Base-by-base conservation (phyloP, 2,329 filamentous ascomycete species). In the Aspergillus nomiae region DNA sequence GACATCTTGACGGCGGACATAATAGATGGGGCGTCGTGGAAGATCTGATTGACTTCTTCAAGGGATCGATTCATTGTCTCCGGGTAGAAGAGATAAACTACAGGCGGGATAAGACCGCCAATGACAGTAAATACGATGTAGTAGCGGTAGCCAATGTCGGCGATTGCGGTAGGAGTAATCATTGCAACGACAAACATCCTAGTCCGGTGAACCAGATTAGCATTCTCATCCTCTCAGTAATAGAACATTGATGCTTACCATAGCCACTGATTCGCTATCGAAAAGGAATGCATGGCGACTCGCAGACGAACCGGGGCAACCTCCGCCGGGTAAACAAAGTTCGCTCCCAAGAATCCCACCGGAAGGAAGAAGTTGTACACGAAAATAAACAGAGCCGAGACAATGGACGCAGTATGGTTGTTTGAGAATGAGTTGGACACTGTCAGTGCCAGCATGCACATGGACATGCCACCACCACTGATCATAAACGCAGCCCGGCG, bases 161-260 rank as follows among this genome's bases (percentile, higher is more conserved):
- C 58, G 26, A 69, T 57, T 1, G 68, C 65, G 14, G 70, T 67
- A 2, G 67, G 67, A 4, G 68, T 69, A 51, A 70, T 62, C 65
- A 69, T 67, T 2, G 63, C 62, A 0, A 69, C 68, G 24, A 70
- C 60, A 34, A 70, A 70, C 56, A 67, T 69, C 60, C 63, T 67
- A 45, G 28, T 12, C 28, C 16, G 32, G 21, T 6, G 16, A 43
- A 56, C 21, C 38, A 26, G n/a, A 54, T 66, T 61, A 36, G 62
- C 32, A 14, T 26, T 32, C 1, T 10, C 4, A 26, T 1, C 9
- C 7, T 10, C 21, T 2, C 6, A 26, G 8, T 12, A 5, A 2
- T 21, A 19, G n/a, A 11, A 28, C 4, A 32, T 3, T 30, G 32
- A 83, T 84, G 16, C 59, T 30, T 62, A 65, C 66, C 65, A 67